A percentile compares a stretch with the other conserved stretches of the same genome.
Evolutionary conservation across 2,329 filamentous ascomycete genomes (phyloP).

Genomic region (Nemania sp.): DNA sequence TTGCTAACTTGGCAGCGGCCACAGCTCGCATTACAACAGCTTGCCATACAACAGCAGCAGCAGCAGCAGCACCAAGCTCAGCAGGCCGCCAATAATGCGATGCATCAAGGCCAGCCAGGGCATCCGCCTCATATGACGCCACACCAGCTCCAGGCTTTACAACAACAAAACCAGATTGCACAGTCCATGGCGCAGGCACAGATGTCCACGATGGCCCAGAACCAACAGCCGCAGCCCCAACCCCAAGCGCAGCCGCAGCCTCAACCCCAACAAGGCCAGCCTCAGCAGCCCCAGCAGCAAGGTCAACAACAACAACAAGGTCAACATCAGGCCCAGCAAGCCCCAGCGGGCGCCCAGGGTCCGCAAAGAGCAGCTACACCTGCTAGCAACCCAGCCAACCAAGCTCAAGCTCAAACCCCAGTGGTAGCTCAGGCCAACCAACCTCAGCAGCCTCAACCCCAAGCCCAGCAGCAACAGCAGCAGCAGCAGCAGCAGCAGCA

Average conservation of each 20-base stretch:
- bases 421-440: constrained; percentile 27
- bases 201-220: constrained; percentile 43
- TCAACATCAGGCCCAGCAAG: constrained; percentile 28
- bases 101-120: constrained; percentile 43
- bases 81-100: constrained; percentile 47
- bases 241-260: constrained; percentile 32
- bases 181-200: constrained; percentile 45
- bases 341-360: constrained; percentile 29
- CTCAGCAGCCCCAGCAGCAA: constrained; percentile 24
- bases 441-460: constrained; percentile 39
- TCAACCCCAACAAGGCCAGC: constrained; percentile 27
- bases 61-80: constrained; percentile 44
- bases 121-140: constrained; percentile 45
- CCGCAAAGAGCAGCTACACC: constrained; percentile 27
- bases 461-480: constrained; percentile 41
- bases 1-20: constrained; percentile 13
- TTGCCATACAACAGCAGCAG: constrained; percentile 17
- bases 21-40: constrained; percentile 38
- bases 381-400: constrained; percentile 30
- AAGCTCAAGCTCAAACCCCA: constrained; percentile 42
- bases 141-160: constrained; percentile 47
- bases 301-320: constrained; percentile 27
- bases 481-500: constrained; percentile 40
- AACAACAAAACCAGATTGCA: constrained; percentile 36
- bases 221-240: constrained; percentile 42